phyloP scores from a whole-genome alignment of 169 alveolate species.

The Babesia divergens region DNA sequence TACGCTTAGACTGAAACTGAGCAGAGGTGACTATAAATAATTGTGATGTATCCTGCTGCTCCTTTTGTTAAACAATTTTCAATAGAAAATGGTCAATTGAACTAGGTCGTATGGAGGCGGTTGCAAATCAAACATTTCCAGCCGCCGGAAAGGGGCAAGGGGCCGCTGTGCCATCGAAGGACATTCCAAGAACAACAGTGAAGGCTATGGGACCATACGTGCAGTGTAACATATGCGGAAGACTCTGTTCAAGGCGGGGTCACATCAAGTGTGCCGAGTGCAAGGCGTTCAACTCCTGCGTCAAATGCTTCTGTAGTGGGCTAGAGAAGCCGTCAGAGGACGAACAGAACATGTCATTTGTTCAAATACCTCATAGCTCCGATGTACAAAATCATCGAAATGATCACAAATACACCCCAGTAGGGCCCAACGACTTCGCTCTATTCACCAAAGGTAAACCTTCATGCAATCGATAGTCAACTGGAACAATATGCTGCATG shows the following conservation, averaged over 20 bases:
- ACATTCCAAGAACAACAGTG: constrained; percentile 15
- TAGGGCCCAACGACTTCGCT: constrained; percentile 84
- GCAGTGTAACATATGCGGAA: constrained; percentile 77
- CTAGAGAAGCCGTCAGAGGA: constrained; percentile 74
- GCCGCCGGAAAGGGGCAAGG: constrained; percentile 26
- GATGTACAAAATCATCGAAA: constrained; percentile 70
- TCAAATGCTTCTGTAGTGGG: constrained; percentile 85
- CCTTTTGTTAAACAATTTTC: too few relatives aligned
- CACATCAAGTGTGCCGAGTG: constrained; percentile 89
- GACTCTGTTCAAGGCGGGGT: constrained; percentile 71
- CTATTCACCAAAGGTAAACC: constrained; percentile 64
- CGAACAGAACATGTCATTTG: constrained; percentile 44
- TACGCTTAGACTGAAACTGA: too few relatives aligned
- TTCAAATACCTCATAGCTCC: constrained; percentile 23
- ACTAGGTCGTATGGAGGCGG: not conserved
- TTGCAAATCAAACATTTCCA: constrained; percentile 8
- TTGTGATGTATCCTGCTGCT: too few relatives aligned
- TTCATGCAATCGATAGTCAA: not conserved
- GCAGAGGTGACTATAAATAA: too few relatives aligned
- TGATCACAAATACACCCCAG: constrained; percentile 83
- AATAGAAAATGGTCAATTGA: not conserved
- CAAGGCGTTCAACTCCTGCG: constrained; percentile 82
- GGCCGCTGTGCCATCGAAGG: constrained; percentile 7
- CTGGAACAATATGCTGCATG: too few relatives aligned
- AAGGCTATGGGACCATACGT: constrained; percentile 68